Evolutionary conservation across 2,329 filamentous ascomycete genomes (phyloP).

Genomic region (Pyrenophora tritici-repentis): DNA sequence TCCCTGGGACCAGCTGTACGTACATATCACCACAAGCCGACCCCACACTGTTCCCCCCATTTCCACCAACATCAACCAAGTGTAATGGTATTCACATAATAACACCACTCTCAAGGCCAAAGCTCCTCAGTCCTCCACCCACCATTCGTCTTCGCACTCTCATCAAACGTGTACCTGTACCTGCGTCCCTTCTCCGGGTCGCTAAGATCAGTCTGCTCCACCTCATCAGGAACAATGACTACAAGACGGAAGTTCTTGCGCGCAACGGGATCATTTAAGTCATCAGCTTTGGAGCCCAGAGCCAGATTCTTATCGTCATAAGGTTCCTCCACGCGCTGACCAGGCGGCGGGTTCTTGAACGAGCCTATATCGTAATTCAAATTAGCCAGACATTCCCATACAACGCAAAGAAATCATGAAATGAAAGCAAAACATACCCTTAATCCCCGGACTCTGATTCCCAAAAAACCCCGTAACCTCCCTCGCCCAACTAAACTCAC

Average conservation of each 20-base stretch:
- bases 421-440: conserved; percentile 56
- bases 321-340: conserved; percentile 52
- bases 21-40: too few species aligned
- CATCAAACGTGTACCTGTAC: conserved; percentile 68
- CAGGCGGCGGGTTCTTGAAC: conserved; percentile 64
- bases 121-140: conserved; percentile 62
- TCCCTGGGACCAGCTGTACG: too few species aligned
- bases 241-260: conserved; percentile 82
- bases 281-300: conserved; percentile 68
- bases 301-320: conserved; percentile 52
- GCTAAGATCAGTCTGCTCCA: conserved; percentile 75
- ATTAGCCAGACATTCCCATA: background rate
- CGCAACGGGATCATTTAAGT: conserved; percentile 72
- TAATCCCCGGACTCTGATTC: conserved; percentile 80
- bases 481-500: conserved; percentile 74
- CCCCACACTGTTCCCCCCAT: too few species aligned
- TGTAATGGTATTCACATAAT: too few species aligned
- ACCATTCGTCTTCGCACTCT: conserved; percentile 44
- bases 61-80: too few species aligned
- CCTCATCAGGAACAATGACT: conserved; percentile 78
- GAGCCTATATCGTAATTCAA: conserved; percentile 54
- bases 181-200: conserved; percentile 67
- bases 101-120: conserved; percentile 37
- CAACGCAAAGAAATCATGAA: too few species aligned
- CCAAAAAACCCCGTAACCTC: conserved; percentile 90